Evolutionary conservation across 768 basidiomycete species (phyloP).

Genomic region (Phaeotremella skinneri): DNA sequence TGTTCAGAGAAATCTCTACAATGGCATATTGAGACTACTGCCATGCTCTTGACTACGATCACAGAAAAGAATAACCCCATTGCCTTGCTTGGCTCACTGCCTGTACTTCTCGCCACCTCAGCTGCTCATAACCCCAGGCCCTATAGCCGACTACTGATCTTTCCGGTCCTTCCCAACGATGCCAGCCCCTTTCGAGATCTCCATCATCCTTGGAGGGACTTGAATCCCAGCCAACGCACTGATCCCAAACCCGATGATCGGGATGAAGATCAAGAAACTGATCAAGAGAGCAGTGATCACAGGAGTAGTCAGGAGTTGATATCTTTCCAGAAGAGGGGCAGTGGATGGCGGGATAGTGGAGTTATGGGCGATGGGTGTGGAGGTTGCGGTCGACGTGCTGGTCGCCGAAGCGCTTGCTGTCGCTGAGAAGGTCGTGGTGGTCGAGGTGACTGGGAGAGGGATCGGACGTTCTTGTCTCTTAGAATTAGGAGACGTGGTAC

Average conservation of each 20-base stretch:
- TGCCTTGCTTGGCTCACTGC: too few species aligned
- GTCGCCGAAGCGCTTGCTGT: slow-evolving; percentile 5
- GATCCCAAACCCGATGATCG: slow-evolving; percentile 40
- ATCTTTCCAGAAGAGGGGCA: slow-evolving; percentile 41
- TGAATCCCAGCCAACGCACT: slow-evolving; percentile 44
- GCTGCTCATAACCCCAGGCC: neutral
- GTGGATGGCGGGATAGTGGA: slow-evolving; percentile 26
- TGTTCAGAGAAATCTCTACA: too few species aligned
- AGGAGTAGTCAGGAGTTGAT: slow-evolving; percentile 45
- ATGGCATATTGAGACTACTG: too few species aligned
- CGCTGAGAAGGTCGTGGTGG: slow-evolving; percentile 12
- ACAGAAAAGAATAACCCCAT: too few species aligned
- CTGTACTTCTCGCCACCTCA: neutral
- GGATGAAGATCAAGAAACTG: slow-evolving; percentile 43
- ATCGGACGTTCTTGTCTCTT: slow-evolving; percentile 43
- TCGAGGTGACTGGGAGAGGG: slow-evolving; percentile 27
- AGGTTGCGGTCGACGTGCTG: slow-evolving; percentile 5
- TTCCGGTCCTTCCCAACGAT: slow-evolving; percentile 44
- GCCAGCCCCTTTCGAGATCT: slow-evolving; percentile 39
- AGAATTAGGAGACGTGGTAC: slow-evolving; percentile 13
- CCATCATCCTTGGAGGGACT: slow-evolving; percentile 50
- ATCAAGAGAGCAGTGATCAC: slow-evolving; percentile 46
- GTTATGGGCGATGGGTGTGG: slow-evolving; percentile 14
- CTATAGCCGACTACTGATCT: slow-evolving; percentile 37
- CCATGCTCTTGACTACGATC: too few species aligned